Evolutionary conservation across 2,329 filamentous ascomycete species (phyloP), one percentile per base, ranked within the genome.

Genomic region (Hypomyces rosellus): DNA sequence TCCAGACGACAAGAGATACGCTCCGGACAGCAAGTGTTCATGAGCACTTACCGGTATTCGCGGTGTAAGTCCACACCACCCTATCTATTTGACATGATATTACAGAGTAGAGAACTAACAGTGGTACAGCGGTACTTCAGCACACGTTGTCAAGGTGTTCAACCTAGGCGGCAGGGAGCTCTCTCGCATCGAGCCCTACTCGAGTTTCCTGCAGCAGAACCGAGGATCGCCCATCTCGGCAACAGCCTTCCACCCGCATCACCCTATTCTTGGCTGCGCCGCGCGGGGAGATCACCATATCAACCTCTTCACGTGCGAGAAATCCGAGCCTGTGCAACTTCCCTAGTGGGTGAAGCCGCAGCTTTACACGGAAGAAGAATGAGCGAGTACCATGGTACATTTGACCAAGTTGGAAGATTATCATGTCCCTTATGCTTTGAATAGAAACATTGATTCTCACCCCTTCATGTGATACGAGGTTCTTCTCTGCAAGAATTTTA

Each of bases 41-140:
- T 67, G 93, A 99, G 69, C 93, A 99, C 69, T 82, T 95, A 48
- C 93, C 93, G 22, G 91, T 99, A 12, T 96, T 99, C 73, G 89
- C 89, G 59, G 82, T 91, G 86, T 91, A 84, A 77, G 86, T 82
- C 38, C 18, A 16, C 18, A 14, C n/a, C 18, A 46, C 38, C 20
- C n/a, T 34, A 22, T 53, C 20, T 45, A 39, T 36, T 45, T 30
- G 30, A 49, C 37, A 48, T 18, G n/a, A 14, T 40, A 15, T 34
- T 40, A 15, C 30, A 39, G 40, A 15, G 22, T 44, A 51, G 53
- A 67, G 70, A 58, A 70, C 57, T 51, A 52, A 53, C 47, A 47
- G 15, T 37, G 16, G 46, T 40, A 51, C 60, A 96, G 90, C 54
- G 93, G 93, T 61, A 93, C 90, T 22, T 91, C 90, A 50, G 81